A percentile compares a stretch with the other conserved stretches of the same genome.
Conservation (phyloP, 2,329 filamentous ascomycete species). For the Nigrospora osmanthi region DNA sequence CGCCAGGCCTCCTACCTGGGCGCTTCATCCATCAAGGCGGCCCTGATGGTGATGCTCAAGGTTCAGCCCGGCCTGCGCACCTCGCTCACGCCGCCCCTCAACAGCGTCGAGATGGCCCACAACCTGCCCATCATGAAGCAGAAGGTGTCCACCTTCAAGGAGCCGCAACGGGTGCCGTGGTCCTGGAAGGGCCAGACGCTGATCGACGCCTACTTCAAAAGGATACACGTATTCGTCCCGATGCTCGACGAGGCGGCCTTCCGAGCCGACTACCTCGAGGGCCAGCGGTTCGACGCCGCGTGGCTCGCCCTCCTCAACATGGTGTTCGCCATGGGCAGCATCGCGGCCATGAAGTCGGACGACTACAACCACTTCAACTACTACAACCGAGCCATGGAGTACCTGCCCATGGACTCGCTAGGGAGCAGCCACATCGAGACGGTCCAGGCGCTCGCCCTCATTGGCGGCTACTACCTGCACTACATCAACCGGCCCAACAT, state of each 20-base stretch:
- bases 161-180: slow-evolving; percentile 44
- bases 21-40: slow-evolving; percentile 68
- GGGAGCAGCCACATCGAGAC: slow-evolving; percentile 67
- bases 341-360: slow-evolving; percentile 56
- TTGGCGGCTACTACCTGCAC: slow-evolving; percentile 71
- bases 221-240: slow-evolving; percentile 63
- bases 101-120: slow-evolving; percentile 36
- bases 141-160: slow-evolving; percentile 33
- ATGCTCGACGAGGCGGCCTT: slow-evolving; percentile 68
- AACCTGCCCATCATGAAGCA: slow-evolving; percentile 35
- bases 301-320: slow-evolving; percentile 71
- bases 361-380: slow-evolving; percentile 63
- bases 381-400: slow-evolving; percentile 59
- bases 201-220: slow-evolving; percentile 69
- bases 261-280: slow-evolving; percentile 55
- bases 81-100: slow-evolving; percentile 37
- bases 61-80: slow-evolving; percentile 39
- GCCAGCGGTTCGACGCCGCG: slow-evolving; percentile 55
- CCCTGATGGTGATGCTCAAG: slow-evolving; percentile 62
- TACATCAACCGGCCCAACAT: slow-evolving; percentile 73
- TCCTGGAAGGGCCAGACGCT: slow-evolving; percentile 60
- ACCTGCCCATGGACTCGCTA: slow-evolving; percentile 59
- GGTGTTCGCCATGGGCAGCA: slow-evolving; percentile 68
- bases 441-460: slow-evolving; percentile 61
- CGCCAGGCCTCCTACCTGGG: slow-evolving; percentile 60